Percentiles rank a stretch among this genome's conserved stretches.
phyloP scores from a whole-genome alignment of 2,329 filamentous ascomycete species.

The Lomentospora prolificans region DNA sequence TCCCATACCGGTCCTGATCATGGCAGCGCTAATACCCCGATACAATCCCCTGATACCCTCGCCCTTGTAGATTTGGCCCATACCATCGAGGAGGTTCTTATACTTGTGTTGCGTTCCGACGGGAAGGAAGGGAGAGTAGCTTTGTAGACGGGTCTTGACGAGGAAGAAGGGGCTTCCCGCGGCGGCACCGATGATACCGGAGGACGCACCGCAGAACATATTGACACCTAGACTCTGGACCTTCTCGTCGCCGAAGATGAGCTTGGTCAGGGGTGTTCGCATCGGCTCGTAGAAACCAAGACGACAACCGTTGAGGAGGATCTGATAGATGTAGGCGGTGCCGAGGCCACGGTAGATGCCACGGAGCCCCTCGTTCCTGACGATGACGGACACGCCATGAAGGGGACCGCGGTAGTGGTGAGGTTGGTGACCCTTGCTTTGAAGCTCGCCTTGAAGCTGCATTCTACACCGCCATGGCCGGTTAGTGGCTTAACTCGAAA shows the following conservation, averaged over 20 bases:
- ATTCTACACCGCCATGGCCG: constrained; percentile 42
- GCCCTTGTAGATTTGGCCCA: constrained; percentile 63
- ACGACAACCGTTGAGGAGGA: constrained; percentile 91
- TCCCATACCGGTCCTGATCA: constrained; percentile 92
- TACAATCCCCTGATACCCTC: constrained; percentile 81
- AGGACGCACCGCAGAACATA: constrained; percentile 82
- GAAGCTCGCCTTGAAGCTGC: constrained; percentile 92
- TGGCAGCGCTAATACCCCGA: constrained; percentile 81
- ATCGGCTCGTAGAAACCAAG: constrained; percentile 97
- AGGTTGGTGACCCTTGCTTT: constrained; percentile 73
- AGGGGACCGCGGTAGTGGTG: constrained; percentile 85
- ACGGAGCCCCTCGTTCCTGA: constrained; percentile 77
- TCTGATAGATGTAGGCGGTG: constrained; percentile 91
- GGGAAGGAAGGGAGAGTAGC: constrained; percentile 82
- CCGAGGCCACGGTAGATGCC: constrained; percentile 85
- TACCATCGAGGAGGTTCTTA: constrained; percentile 72
- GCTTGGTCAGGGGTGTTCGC: constrained; percentile 57
- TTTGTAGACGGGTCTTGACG: constrained; percentile 92
- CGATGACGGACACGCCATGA: constrained; percentile 82
- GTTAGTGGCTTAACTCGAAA: not conserved
- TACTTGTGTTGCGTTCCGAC: constrained; percentile 97
- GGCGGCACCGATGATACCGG: constrained; percentile 85
- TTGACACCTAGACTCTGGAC: constrained; percentile 83
- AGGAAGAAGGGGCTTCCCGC: constrained; percentile 95
- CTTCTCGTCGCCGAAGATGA: constrained; percentile 62